Conservation (phyloP, 306 rosid species). For the Corylus americana region DNA sequence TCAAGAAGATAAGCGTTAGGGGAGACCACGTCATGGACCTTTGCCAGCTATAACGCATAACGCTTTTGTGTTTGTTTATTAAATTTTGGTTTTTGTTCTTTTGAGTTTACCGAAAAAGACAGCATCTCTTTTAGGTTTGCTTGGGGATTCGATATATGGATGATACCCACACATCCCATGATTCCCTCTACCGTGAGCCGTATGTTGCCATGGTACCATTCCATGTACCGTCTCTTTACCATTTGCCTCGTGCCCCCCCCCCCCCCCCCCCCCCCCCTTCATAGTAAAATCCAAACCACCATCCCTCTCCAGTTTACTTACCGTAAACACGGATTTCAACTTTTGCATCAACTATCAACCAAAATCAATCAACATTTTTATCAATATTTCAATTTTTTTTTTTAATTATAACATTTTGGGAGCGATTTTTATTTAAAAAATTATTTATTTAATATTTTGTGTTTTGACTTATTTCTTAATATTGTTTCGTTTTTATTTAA, state of each 20-base stretch:
- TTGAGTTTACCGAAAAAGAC: slow-evolving; percentile 30
- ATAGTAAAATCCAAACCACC: too few relatives aligned
- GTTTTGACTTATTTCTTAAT: too few relatives aligned
- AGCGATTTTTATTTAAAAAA: too few relatives aligned
- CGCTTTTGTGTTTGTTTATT: slow-evolving; percentile 14
- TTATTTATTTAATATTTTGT: too few relatives aligned
- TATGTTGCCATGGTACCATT: slow-evolving; percentile 25
- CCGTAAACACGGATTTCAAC: too few relatives aligned
- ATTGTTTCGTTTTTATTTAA: too few relatives aligned
- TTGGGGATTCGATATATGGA: slow-evolving; percentile 29
- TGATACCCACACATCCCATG: slow-evolving; percentile 26
- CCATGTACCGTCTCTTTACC: slow-evolving; percentile 1
- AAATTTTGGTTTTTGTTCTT: neutral
- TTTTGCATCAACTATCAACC: too few relatives aligned
- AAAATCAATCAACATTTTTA: too few relatives aligned
- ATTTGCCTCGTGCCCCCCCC: neutral
- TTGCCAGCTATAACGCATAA: slow-evolving; percentile 73
- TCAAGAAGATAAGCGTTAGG: slow-evolving; percentile 42
- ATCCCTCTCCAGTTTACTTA: too few relatives aligned
- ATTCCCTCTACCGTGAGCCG: slow-evolving; percentile 42
- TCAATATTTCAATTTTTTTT: too few relatives aligned
- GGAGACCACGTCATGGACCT: slow-evolving; percentile 43
- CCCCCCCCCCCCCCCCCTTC: too few relatives aligned
- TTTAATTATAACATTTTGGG: too few relatives aligned
- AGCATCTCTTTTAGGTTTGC: slow-evolving; percentile 20